A percentile compares a stretch with the other conserved stretches of the same genome.
Conservation (phyloP, 306 rosid species). For the Dalbergia cultrata region DNA sequence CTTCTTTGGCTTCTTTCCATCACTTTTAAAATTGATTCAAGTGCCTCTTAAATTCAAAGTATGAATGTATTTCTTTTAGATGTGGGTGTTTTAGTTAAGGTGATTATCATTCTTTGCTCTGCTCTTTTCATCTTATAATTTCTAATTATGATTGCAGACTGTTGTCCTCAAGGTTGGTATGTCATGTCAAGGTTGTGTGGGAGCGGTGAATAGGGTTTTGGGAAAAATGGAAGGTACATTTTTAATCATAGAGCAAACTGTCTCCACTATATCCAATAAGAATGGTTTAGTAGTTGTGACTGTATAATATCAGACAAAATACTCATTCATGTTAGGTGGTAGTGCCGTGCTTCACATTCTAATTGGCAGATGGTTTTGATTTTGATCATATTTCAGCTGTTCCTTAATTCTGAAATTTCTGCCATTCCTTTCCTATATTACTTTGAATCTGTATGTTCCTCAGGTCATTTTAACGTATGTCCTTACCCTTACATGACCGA, state of each 20-base stretch:
- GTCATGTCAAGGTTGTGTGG: constrained; percentile 93
- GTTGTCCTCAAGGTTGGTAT: constrained; percentile 90
- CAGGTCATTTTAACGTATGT: background rate
- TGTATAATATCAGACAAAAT: background rate
- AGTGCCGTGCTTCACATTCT: background rate
- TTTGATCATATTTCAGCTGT: background rate
- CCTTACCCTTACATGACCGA: background rate
- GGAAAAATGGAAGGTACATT: constrained; percentile 86
- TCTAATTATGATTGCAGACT: constrained; percentile 64
- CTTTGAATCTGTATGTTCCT: background rate
- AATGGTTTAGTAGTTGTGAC: constrained; percentile 16
- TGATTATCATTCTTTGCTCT: constrained; percentile 6
- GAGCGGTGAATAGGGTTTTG: constrained; percentile 93
- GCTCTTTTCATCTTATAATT: background rate
- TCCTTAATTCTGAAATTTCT: constrained; percentile 2
- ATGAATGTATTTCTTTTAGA: background rate
- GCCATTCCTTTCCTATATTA: background rate
- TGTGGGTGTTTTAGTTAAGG: background rate
- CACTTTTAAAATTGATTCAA: constrained; percentile 5
- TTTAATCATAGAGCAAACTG: background rate
- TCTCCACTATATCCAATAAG: constrained; percentile 12
- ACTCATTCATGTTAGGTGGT: background rate
- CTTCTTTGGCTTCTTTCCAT: background rate
- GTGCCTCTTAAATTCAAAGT: background rate
- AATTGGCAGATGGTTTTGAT: background rate